Evolutionary conservation across 441 rosid species (phyloP).

Genomic region (Kokia cookei): DNA sequence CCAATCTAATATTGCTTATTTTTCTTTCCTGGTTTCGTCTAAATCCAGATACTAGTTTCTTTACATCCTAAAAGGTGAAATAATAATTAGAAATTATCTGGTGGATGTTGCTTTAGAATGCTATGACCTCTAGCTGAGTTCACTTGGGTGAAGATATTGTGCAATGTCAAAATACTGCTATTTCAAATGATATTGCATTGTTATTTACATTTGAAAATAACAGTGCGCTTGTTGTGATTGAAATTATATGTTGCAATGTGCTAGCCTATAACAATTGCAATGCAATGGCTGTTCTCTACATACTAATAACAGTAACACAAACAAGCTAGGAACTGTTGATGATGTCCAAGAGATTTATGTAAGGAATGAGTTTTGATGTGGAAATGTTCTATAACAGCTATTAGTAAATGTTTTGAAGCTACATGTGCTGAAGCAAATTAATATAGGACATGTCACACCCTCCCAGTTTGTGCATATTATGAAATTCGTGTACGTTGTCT

Average conservation of each 20-base stretch:
- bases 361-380: not conserved
- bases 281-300: not conserved
- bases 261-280: not conserved
- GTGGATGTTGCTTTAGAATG: not conserved
- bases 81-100: not conserved
- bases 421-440: not conserved
- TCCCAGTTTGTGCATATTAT: not conserved
- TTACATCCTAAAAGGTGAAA: not conserved
- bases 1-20: conserved; percentile 4
- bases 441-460: not conserved
- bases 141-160: not conserved
- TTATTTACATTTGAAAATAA: not conserved
- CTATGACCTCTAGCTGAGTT: not conserved
- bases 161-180: not conserved
- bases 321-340: not conserved
- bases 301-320: not conserved
- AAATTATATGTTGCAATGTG: conserved; percentile 24
- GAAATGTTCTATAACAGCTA: not conserved
- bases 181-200: not conserved
- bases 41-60: not conserved
- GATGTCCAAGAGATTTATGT: not conserved
- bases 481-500: not conserved
- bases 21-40: not conserved
- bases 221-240: not conserved
- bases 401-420: not conserved